Evolutionary conservation across 2,329 filamentous ascomycete genomes (phyloP).

Genomic region (Penicillium sp.): DNA sequence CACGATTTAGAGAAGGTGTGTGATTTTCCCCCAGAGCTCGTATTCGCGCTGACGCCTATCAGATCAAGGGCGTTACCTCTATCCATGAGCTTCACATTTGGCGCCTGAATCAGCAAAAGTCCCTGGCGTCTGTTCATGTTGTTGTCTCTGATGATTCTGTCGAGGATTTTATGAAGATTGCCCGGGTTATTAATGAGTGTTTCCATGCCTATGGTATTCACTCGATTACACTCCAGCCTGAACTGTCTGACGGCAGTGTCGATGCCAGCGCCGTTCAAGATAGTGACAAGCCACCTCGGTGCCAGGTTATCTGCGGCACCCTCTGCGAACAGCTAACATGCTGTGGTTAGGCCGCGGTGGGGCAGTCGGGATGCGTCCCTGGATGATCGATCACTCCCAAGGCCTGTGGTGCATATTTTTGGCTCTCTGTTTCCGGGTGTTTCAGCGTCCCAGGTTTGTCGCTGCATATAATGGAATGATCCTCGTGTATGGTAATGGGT

Average conservation of each 20-base stretch:
- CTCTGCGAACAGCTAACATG: slow-evolving; percentile 57
- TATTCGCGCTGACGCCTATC: slow-evolving; percentile 12
- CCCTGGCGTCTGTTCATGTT: slow-evolving; percentile 70
- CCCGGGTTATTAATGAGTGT: slow-evolving; percentile 66
- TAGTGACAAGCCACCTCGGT: slow-evolving; percentile 37
- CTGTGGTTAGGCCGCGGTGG: slow-evolving; percentile 37
- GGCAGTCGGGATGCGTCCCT: not conserved
- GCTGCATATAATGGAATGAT: too few relatives aligned
- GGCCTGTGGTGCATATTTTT: not conserved
- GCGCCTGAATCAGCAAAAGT: slow-evolving; percentile 70
- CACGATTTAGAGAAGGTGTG: slow-evolving; percentile 67
- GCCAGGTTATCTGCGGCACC: slow-evolving; percentile 56
- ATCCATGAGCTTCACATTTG: slow-evolving; percentile 76
- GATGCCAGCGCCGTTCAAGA: slow-evolving; percentile 8
- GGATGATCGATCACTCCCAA: too few relatives aligned
- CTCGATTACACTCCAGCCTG: slow-evolving; percentile 70
- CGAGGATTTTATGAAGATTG: slow-evolving; percentile 60
- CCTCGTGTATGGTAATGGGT: too few relatives aligned
- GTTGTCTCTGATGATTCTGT: slow-evolving; percentile 62
- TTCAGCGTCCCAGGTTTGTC: too few relatives aligned
- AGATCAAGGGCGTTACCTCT: slow-evolving; percentile 67
- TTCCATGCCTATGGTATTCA: slow-evolving; percentile 74
- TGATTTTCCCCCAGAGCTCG: not conserved
- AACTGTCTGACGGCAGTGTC: slow-evolving; percentile 41
- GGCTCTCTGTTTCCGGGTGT: too few relatives aligned